Base-by-base conservation (phyloP, 345 rosid species). In the Psidium friedrichsthalianum region DNA sequence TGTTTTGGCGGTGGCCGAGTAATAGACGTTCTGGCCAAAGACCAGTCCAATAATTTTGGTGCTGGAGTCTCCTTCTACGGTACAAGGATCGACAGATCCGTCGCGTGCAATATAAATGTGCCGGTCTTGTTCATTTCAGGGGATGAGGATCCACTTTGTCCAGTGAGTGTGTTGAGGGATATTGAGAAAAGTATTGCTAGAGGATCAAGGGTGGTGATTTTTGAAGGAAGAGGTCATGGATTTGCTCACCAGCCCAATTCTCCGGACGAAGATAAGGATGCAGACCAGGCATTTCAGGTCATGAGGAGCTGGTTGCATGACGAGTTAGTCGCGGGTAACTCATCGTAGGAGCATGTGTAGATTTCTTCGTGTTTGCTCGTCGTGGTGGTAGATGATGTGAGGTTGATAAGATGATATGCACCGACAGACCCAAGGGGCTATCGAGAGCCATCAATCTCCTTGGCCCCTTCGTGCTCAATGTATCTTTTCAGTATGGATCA, bases 1-100 rank as follows among this genome's bases (percentile, higher is more conserved):
- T 96, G 99, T 82, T 94, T 87, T n/a, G 98, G 98, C 8, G 99
- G 97, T 25, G 98, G 98, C 27, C 87, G 93, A 14, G 94, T 94
- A 22, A 86, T 95, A 5, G 98, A 95, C 6, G 87, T 91, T 21
- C 90, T 95, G 85, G 95, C 96, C 16, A 57, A 85, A 55, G 98
- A 96, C 78, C 85, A 87, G 40, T 92, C 91, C 56, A 86, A 82
- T 85, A 85, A 82, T 87, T 95, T 94, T 56, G 93, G 96, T 36
- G 85, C 84, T 11, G 99, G 96, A 12, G 91, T 94, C 20, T 96
- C 97, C 21, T 95, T 97, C 87, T 97, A 95, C 25, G 98, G 99
- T 2, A 97, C 97, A 13, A 94, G 96, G 86, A 94, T 97, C 59
- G 91, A 95, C 86, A 85, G 89, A 18, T 84, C 87, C 11, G 81